phyloP scores from a whole-genome alignment of 106 monocot species.

The Platanthera guangdongensis region DNA sequence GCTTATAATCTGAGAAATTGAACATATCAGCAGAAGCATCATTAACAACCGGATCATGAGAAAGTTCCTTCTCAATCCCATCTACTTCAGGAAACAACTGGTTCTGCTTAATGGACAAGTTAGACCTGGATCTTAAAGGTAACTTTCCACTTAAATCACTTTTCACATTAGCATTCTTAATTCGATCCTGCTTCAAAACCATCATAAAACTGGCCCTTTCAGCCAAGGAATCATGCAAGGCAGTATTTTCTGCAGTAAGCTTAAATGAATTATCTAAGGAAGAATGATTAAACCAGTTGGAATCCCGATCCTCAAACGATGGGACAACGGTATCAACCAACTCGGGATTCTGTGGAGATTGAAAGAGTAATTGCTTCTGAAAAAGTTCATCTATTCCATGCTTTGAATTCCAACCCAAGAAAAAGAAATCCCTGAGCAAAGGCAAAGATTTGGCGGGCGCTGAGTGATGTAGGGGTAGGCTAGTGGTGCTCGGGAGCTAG shows the following conservation, averaged over 20 bases:
- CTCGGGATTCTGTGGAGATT: slow-evolving; percentile 30
- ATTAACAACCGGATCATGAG: slow-evolving; percentile 15
- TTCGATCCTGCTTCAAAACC: slow-evolving; percentile 17
- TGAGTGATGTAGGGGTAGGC: too few species aligned
- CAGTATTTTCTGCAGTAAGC: slow-evolving; percentile 19
- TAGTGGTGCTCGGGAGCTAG: too few species aligned
- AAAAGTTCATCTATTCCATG: slow-evolving; percentile 35
- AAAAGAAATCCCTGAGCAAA: too few species aligned
- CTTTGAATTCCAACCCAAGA: slow-evolving; percentile 9
- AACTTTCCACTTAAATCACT: slow-evolving; percentile 25
- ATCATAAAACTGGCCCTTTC: slow-evolving; percentile 27
- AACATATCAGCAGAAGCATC: slow-evolving; percentile 14
- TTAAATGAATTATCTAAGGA: slow-evolving; percentile 28
- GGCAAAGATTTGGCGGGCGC: too few species aligned
- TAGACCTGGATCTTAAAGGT: slow-evolving; percentile 18
- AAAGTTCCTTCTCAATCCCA: slow-evolving; percentile 10
- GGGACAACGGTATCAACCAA: slow-evolving; percentile 19
- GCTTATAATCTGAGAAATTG: slow-evolving; percentile 20
- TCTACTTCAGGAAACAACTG: slow-evolving; percentile 15
- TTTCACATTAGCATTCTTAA: slow-evolving; percentile 22
- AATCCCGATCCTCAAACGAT: slow-evolving; percentile 46
- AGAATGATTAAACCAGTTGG: slow-evolving; percentile 39
- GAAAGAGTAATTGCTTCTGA: slow-evolving; percentile 30
- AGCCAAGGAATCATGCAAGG: slow-evolving; percentile 13
- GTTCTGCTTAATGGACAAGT: slow-evolving; percentile 26